These are phyloP conservation scores for Fusarium continuum DNA, from an alignment of 2,329 filamentous ascomycete species.

Conservation along the genomic window DNA sequence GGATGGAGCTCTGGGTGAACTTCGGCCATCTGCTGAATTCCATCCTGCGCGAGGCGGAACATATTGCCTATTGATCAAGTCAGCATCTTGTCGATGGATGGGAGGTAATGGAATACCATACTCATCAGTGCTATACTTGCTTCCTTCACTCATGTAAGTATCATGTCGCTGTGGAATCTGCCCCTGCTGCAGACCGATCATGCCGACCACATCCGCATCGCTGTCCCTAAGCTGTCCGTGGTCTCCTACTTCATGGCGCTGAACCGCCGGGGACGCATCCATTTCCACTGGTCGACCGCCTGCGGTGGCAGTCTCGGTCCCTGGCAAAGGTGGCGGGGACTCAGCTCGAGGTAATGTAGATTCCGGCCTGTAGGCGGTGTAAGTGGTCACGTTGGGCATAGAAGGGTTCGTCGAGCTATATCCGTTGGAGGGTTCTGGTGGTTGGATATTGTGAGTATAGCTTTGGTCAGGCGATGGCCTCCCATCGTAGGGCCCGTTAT, in stretches of 20 bases:
- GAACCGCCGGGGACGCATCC: conserved; percentile 69
- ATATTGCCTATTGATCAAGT: conserved; percentile 54
- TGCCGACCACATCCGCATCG: conserved; percentile 76
- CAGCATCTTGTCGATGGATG: neutral
- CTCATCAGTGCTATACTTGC: conserved; percentile 78
- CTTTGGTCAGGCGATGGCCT: conserved; percentile 50
- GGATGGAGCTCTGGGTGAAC: conserved; percentile 57
- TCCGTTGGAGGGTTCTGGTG: conserved; percentile 46
- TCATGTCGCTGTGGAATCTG: conserved; percentile 53
- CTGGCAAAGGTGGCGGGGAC: conserved; percentile 69
- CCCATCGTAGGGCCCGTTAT: conserved; percentile 51
- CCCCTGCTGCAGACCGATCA: conserved; percentile 75
- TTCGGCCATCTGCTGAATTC: conserved; percentile 57
- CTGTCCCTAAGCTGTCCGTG: conserved; percentile 66
- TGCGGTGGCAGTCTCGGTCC: conserved; percentile 50
- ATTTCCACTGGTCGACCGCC: conserved; percentile 80
- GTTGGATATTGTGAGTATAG: conserved; percentile 53
- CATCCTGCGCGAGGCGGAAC: conserved; percentile 66
- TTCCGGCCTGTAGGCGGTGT: conserved; percentile 57
- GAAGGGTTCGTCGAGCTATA: conserved; percentile 46
- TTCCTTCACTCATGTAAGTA: conserved; percentile 70
- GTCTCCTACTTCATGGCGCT: conserved; percentile 55
- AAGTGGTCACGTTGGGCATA: conserved; percentile 50
- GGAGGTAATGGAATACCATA: conserved; percentile 52
- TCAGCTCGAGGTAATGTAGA: conserved; percentile 66